Conservation (phyloP, 2,329 filamentous ascomycete species). For the Myriosclerotinia curreyana region DNA sequence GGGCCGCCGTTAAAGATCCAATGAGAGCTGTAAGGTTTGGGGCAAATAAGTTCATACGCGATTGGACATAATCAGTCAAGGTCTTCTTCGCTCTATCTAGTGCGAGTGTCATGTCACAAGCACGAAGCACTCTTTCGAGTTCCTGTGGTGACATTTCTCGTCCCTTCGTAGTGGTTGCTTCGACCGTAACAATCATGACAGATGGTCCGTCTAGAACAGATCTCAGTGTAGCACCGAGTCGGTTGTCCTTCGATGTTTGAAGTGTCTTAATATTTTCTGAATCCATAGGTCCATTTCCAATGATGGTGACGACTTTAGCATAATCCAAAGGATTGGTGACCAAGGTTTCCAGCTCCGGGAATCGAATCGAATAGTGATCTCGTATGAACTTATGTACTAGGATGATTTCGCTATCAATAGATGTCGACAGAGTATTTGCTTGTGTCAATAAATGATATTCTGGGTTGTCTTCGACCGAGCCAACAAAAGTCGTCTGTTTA, state of each 20-base stretch:
- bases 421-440: constrained; percentile 84
- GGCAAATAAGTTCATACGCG: constrained; percentile 93
- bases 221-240: constrained; percentile 70
- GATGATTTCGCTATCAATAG: constrained; percentile 88
- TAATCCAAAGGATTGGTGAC: constrained; percentile 93
- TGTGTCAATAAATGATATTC: constrained; percentile 87
- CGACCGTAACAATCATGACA: constrained; percentile 92
- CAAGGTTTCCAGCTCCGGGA: constrained; percentile 86
- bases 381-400: constrained; percentile 94
- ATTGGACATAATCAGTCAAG: constrained; percentile 91
- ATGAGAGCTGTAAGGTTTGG: constrained; percentile 90
- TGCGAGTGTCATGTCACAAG: constrained; percentile 84
- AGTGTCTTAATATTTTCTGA: constrained; percentile 74
- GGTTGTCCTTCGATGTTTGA: constrained; percentile 73
- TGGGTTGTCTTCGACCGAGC: constrained; percentile 86
- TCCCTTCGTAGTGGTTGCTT: constrained; percentile 86
- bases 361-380: constrained; percentile 91
- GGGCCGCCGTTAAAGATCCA: constrained; percentile 87
- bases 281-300: constrained; percentile 88
- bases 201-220: constrained; percentile 83
- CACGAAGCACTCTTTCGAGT: constrained; percentile 68
- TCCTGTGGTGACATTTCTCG: constrained; percentile 72
- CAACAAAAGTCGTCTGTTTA: constrained; percentile 63
- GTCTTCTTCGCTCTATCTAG: constrained; percentile 84
- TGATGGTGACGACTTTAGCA: constrained; percentile 88